Percentiles rank a stretch among this genome's conserved stretches.
These are phyloP conservation scores for Fibroporia radiculosa DNA, from an alignment of 768 basidiomycete species.

Conservation along the genomic window DNA sequence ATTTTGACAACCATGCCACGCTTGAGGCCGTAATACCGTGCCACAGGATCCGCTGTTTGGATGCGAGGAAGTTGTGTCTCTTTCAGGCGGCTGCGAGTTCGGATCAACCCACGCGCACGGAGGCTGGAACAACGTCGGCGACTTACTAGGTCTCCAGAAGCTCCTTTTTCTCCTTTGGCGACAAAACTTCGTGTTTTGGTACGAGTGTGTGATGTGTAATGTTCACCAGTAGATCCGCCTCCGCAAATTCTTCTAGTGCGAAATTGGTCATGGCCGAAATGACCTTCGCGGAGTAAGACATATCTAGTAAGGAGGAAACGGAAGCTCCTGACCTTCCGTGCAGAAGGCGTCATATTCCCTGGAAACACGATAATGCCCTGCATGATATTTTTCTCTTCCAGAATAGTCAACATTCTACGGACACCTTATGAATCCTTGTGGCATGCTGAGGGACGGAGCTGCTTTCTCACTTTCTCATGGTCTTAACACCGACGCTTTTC, in stretches of 20 bases:
- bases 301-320: background rate
- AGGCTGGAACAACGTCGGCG: background rate
- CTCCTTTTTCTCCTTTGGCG: constrained; percentile 75
- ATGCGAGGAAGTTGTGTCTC: constrained; percentile 98
- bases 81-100: constrained; percentile 71
- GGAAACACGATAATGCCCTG: constrained; percentile 94
- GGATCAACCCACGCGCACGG: constrained; percentile 3
- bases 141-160: constrained; percentile 92
- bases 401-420: constrained; percentile 72
- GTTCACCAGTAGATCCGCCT: constrained; percentile 93
- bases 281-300: constrained; percentile 45
- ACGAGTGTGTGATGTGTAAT: constrained; percentile 95
- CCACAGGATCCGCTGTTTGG: constrained; percentile 94
- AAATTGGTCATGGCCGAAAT: constrained; percentile 87
- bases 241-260: constrained; percentile 92
- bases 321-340: constrained; percentile 62
- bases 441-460: background rate
- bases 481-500: constrained; percentile 90
- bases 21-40: constrained; percentile 92
- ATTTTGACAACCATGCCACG: constrained; percentile 99
- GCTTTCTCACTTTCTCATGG: constrained; percentile 84
- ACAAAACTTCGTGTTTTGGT: constrained; percentile 85
- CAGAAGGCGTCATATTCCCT: constrained; percentile 94
- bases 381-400: constrained; percentile 87
- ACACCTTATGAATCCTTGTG: background rate